phyloP scores from a whole-genome alignment of 306 rosid species.

The Nissolia schottii region DNA sequence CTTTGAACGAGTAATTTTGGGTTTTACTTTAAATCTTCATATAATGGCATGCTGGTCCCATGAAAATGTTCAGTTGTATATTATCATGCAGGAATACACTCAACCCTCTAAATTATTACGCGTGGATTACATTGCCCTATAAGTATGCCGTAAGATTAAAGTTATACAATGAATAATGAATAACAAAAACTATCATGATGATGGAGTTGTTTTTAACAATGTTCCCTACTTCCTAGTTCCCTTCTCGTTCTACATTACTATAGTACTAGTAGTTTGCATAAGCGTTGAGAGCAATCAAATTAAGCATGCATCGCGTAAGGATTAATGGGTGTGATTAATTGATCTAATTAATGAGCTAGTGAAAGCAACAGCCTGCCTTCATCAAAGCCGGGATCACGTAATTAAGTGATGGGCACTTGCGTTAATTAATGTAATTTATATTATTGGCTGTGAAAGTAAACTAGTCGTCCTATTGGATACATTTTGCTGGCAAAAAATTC shows the following conservation, averaged over 20 bases:
- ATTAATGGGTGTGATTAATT: conserved; percentile 9
- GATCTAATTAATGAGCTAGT: background rate
- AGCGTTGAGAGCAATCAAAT: background rate
- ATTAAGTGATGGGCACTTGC: background rate
- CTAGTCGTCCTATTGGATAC: background rate
- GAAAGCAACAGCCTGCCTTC: background rate
- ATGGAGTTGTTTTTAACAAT: background rate
- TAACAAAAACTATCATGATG: background rate
- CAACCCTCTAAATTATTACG: background rate
- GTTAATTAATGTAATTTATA: background rate
- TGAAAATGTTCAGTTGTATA: background rate
- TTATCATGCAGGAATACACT: background rate
- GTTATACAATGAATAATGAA: background rate
- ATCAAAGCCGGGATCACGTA: background rate
- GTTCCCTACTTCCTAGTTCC: background rate
- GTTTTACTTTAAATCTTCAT: too few species aligned
- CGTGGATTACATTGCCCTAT: background rate
- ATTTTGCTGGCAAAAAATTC: background rate
- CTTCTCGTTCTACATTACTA: background rate
- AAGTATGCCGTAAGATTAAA: background rate
- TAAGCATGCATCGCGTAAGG: background rate
- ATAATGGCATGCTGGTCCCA: background rate
- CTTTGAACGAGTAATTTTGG: too few species aligned
- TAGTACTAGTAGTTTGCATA: background rate
- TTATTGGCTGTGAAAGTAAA: background rate